Base-by-base conservation (phyloP, 176 grass and related monocot genomes). In the Lolium perenne region DNA sequence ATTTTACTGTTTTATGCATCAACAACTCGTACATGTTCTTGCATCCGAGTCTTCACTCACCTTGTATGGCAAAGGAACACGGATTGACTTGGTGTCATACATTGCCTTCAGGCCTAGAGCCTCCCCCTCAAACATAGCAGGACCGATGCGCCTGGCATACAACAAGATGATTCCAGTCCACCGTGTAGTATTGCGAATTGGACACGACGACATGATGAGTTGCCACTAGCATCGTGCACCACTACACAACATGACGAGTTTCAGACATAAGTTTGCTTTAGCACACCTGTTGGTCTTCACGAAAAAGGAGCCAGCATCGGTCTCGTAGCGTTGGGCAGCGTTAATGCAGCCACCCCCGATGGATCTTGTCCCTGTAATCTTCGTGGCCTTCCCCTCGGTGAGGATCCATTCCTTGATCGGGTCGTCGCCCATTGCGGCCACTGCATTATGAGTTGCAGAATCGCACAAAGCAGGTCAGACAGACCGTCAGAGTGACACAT, bases 111-210 rank as follows among this genome's bases (percentile, higher is more conserved):
- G 84, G 26, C 97, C 92, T 88, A 96, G 88, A 78, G 97, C 90
- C 65, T 98, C 97, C 67, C 90, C 97, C 82, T 98, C 92, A 90
- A 99, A 96, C 94, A 99, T 99, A 66, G 94, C 86, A 32, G 92
- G 84, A 63, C 88, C 94, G 82, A 99, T 96, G 56, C 74, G 80
- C 55, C 97, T 98, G 88, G 58, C 66, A 80, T 13, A 80, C 17
- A 59, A 21, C 32, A 7, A 21, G 10, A 16, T 9, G 10, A 17
- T 68, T 51, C 17, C 17, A 26, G 50, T 58, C 59, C 10, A 12
- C 41, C 11, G 58, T 32, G 18, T 59, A 10, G 20, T 22, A 60
- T 60, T 60, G 57, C 57, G 22, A 22, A 60, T 60, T 60, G 57
- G 20, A 4, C n/a, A 8, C 2, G 57, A 22, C 8, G 57, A 60